These are phyloP conservation scores for Jamesozyma spencerorum DNA, from an alignment of 805 yeast genomes.

Conservation along the genomic window DNA sequence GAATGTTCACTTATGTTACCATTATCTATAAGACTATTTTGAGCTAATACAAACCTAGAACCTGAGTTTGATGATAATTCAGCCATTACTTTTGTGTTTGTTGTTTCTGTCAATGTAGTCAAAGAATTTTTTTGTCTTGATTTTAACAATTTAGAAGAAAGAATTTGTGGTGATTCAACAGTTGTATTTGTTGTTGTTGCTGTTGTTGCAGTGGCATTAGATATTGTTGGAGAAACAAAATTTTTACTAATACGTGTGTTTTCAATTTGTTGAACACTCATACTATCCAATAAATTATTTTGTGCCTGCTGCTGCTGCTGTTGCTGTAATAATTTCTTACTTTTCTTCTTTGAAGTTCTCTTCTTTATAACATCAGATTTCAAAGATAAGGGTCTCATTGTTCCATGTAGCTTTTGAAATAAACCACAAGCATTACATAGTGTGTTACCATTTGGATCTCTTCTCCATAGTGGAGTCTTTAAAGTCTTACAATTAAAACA, in stretches of 20 bases:
- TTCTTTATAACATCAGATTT: constrained; percentile 90
- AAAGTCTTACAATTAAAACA: constrained; percentile 89
- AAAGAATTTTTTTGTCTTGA: constrained; percentile 4
- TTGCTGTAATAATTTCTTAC: constrained; percentile 24
- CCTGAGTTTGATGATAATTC: background rate
- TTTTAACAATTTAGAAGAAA: background rate
- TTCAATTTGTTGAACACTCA: background rate
- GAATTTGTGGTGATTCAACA: constrained; percentile 2
- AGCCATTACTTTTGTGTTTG: background rate
- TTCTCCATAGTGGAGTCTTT: constrained; percentile 92
- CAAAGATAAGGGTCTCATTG: constrained; percentile 80
- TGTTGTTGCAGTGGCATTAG: constrained; percentile 10
- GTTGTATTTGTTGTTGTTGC: constrained; percentile 6
- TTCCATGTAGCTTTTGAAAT: constrained; percentile 88
- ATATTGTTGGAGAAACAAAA: constrained; percentile 7
- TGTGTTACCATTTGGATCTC: constrained; percentile 87
- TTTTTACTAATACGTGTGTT: constrained; percentile 5
- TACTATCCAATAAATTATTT: background rate
- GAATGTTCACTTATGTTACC: background rate
- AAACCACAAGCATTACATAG: constrained; percentile 95
- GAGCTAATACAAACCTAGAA: background rate
- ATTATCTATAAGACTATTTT: background rate
- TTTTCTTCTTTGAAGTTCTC: constrained; percentile 55
- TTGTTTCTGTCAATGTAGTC: constrained; percentile 1
- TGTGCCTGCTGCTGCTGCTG: constrained; percentile 3